Evolutionary conservation across 768 basidiomycete genomes (phyloP).

Genomic region (Lentinula detonsa): DNA sequence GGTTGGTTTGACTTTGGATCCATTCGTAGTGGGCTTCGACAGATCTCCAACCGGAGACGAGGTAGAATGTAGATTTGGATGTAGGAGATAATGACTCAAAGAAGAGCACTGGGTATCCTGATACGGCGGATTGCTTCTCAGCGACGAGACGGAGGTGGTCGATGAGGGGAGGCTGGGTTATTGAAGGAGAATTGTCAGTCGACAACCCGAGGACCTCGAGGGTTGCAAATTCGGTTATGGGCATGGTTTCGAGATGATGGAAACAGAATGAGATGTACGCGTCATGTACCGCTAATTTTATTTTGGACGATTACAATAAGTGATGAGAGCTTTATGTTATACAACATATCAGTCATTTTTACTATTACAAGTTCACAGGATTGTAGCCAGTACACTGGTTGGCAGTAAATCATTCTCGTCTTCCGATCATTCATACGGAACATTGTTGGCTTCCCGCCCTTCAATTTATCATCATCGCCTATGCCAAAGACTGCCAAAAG

Average conservation of each 20-base stretch:
- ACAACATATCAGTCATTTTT: too few species aligned
- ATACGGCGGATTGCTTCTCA: slow-evolving; percentile 31
- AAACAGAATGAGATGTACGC: too few species aligned
- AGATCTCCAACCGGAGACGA: slow-evolving; percentile 40
- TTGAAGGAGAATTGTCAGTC: slow-evolving; percentile 16
- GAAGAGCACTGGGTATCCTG: slow-evolving; percentile 34
- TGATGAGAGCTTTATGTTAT: too few species aligned
- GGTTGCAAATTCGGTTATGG: slow-evolving; percentile 37
- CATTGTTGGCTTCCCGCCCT: background rate
- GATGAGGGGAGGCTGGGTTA: slow-evolving; percentile 14
- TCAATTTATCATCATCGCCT: background rate
- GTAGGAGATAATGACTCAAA: slow-evolving; percentile 19
- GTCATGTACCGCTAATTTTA: too few species aligned
- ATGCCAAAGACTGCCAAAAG: background rate
- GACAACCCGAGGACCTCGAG: slow-evolving; percentile 27
- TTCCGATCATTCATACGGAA: background rate
- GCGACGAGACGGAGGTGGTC: slow-evolving; percentile 24
- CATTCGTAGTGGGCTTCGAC: slow-evolving; percentile 34
- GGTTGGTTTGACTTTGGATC: slow-evolving; percentile 33
- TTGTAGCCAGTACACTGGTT: too few species aligned
- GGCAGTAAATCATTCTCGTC: too few species aligned
- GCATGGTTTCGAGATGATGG: slow-evolving; percentile 19
- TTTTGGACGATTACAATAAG: too few species aligned
- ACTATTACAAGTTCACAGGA: too few species aligned
- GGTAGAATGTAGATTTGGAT: slow-evolving; percentile 19